Evolutionary conservation across 257 asterid genomes (phyloP).

Genomic region (Nemophila menziesii): DNA sequence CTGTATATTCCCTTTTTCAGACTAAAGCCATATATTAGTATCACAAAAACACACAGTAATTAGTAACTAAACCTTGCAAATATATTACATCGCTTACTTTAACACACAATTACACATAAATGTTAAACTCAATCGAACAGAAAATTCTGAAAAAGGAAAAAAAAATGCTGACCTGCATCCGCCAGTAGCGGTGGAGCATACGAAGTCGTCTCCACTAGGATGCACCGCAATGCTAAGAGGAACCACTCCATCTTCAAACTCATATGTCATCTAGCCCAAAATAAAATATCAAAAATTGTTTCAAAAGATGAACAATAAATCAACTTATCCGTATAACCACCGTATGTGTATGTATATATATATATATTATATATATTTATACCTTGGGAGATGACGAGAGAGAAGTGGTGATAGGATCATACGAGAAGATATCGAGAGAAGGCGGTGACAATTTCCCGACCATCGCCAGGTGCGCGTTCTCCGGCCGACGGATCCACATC

Average conservation of each 20-base stretch:
- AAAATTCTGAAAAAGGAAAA: background rate
- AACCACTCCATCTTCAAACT: constrained; percentile 53
- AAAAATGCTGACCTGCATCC: constrained; percentile 75
- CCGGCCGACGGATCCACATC: constrained; percentile 94
- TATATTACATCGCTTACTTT: too few species aligned
- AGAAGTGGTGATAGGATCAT: constrained; percentile 37
- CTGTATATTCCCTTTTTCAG: background rate
- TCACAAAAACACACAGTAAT: too few species aligned
- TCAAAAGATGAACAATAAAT: background rate
- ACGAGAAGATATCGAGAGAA: constrained; percentile 72
- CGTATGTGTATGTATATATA: constrained; percentile 1
- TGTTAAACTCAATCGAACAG: background rate
- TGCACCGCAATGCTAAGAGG: constrained; percentile 68
- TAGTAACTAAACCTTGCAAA: too few species aligned
- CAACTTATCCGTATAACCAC: too few species aligned
- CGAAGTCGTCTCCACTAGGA: constrained; percentile 71
- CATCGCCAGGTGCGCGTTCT: constrained; percentile 65
- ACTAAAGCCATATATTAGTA: background rate
- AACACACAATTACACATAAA: background rate
- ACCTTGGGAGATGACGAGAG: constrained; percentile 84
- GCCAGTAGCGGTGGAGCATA: constrained; percentile 76
- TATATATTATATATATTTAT: too few species aligned
- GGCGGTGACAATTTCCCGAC: constrained; percentile 63
- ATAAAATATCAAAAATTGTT: background rate
- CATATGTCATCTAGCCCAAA: constrained; percentile 51